Base-by-base conservation (phyloP, 1,284 basidiomycete species). In the Rhizoctonia solani region DNA sequence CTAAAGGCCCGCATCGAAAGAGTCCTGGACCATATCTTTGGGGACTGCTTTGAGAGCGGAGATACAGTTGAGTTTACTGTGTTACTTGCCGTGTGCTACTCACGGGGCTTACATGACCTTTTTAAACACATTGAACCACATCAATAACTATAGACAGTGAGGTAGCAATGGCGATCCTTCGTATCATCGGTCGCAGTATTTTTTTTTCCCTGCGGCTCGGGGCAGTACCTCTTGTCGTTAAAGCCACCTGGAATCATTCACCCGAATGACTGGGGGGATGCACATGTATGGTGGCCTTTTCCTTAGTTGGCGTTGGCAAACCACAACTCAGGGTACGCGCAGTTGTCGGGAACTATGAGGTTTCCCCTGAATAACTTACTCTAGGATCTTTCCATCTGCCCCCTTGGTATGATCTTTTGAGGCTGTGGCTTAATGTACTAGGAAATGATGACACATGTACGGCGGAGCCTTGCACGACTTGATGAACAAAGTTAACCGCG, bases 1-100 rank as follows among this genome's bases (percentile, higher is more conserved):
- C 80, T 88, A 55, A 80, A 82, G 46, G 74, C 73, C 14, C 82
- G 93, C 34, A 73, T 77, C 0, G 75, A 74, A 72, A 68, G 68
- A 0, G 85, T 88, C 0, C 75, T 95, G 47, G 87, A 92, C 73
- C 76, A 75, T 68, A 80, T 92, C 29, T 52, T 65, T 39, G 59
- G 49, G 16, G 25, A 29, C 92, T 91, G 70, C 74, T 77, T 4
- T 72, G 79, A 1, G 80, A 84, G 49, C 54, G 71, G 34, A 74
- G 25, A 81, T 67, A 80, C 75, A 13, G 85, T 87, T 89, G 70
- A 72, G 84, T 77, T 42, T 65, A 50, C 59, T 53, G 8, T 21
- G 27, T 39, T 59, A 23, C 11, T 27, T n/a, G 11, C 14, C n/a
- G 29, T 23, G 49, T n/a, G n/a, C n/a, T n/a, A 16, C 29, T 11